Evolutionary conservation across 106 monocot species (phyloP).

Genomic region (Dactylorhiza incarnata): DNA sequence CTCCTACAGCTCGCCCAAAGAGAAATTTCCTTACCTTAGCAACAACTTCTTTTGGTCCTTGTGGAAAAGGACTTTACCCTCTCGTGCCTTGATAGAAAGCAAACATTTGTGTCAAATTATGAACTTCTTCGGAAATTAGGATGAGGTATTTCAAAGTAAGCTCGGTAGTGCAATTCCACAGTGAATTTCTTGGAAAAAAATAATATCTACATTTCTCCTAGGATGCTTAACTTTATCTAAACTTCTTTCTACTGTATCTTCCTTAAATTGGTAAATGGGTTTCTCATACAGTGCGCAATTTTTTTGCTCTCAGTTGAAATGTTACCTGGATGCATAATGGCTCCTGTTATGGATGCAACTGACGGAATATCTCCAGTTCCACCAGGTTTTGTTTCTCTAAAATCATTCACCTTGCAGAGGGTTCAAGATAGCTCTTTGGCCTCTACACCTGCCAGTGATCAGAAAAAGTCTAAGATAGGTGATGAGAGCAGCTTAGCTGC

Average conservation of each 20-base stretch:
- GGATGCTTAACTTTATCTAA: background rate
- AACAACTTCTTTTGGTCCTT: background rate
- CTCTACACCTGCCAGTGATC: conserved; percentile 10
- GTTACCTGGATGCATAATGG: conserved; percentile 37
- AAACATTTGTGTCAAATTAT: background rate
- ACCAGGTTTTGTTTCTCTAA: conserved; percentile 57
- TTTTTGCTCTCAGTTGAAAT: conserved; percentile 23
- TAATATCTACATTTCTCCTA: background rate
- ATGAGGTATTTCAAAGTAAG: background rate
- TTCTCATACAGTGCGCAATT: background rate
- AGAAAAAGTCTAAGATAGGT: conserved; percentile 13
- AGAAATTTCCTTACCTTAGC: background rate
- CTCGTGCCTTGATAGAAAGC: background rate
- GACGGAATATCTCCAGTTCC: conserved; percentile 44
- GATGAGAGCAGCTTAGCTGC: conserved; percentile 11
- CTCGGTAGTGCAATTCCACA: background rate
- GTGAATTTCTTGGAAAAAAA: background rate
- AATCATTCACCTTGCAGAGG: conserved; percentile 42
- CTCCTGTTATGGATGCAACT: conserved; percentile 25
- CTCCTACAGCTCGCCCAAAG: background rate
- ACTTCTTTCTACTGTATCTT: background rate
- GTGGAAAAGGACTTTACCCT: background rate
- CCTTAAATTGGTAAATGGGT: background rate
- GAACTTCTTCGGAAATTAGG: background rate
- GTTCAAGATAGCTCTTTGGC: conserved; percentile 13